Conservation (phyloP, 257 asterid species). For the Euphrasia confusa region DNA sequence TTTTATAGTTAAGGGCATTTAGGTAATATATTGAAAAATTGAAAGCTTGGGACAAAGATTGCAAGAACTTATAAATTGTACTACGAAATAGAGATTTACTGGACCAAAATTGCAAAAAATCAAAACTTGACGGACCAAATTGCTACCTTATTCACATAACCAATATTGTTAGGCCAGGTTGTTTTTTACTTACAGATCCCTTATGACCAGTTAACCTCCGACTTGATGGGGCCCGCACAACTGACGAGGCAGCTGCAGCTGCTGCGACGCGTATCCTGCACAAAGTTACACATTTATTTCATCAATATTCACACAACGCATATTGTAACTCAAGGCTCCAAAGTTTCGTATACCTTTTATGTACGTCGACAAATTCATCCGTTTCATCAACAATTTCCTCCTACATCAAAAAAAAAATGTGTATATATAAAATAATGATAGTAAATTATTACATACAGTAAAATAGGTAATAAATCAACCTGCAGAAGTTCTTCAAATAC, state of each 20-base stretch:
- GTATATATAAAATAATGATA: not conserved
- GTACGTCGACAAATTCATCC: constrained; percentile 86
- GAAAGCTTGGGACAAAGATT: too few species aligned
- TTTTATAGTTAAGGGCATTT: too few species aligned
- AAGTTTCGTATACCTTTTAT: constrained; percentile 50
- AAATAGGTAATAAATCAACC: constrained; percentile 29
- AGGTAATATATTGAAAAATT: too few species aligned
- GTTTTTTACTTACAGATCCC: constrained; percentile 52
- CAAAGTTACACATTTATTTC: not conserved
- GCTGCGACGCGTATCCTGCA: constrained; percentile 92
- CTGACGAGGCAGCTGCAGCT: constrained; percentile 84
- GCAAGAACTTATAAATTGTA: too few species aligned
- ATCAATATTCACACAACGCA: not conserved
- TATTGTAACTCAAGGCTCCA: constrained; percentile 7
- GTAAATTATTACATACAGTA: not conserved
- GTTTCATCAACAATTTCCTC: constrained; percentile 97
- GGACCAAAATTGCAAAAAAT: too few species aligned
- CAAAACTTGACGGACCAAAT: not conserved
- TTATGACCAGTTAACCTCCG: constrained; percentile 55
- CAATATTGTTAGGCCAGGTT: not conserved
- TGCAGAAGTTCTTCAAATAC: constrained; percentile 96
- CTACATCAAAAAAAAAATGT: constrained; percentile 29
- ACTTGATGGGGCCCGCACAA: constrained; percentile 77
- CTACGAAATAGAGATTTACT: too few species aligned
- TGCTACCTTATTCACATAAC: not conserved